Evolutionary conservation across 441 rosid genomes (phyloP).

Genomic region (Monsonia emarginata): DNA sequence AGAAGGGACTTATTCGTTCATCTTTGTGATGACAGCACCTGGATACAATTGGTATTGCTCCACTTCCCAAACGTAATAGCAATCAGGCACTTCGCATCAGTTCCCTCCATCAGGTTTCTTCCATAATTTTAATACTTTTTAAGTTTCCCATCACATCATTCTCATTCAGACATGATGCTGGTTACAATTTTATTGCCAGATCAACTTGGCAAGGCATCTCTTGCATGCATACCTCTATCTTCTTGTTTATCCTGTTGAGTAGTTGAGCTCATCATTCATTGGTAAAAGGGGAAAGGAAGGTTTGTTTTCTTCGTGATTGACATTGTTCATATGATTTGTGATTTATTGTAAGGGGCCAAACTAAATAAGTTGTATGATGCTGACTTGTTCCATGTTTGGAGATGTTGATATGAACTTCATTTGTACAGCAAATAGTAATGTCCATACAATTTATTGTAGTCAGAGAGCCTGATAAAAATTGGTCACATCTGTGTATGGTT

Average conservation of each 20-base stretch:
- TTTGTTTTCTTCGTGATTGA: not conserved
- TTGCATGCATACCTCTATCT: conserved; percentile 5
- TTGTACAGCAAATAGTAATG: not conserved
- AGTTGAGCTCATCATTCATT: not conserved
- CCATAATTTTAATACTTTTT: conserved; percentile 7
- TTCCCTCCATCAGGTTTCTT: conserved; percentile 89
- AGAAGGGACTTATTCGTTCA: conserved; percentile 1
- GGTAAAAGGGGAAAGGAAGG: not conserved
- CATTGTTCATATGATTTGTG: not conserved
- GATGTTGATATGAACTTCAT: not conserved
- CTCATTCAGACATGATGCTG: not conserved
- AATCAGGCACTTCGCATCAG: conserved; percentile 82
- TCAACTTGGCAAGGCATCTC: not conserved
- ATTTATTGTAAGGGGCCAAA: not conserved
- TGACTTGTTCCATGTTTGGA: not conserved
- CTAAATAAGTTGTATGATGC: not conserved
- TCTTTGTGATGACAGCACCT: conserved; percentile 51
- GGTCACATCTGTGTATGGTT: not conserved
- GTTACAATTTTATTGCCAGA: not conserved
- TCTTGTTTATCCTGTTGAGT: not conserved
- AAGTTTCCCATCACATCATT: not conserved
- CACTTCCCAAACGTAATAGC: conserved; percentile 78
- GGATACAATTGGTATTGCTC: conserved; percentile 66
- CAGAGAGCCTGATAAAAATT: not conserved
- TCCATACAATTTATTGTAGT: not conserved